Evolutionary conservation across 2,329 filamentous ascomycete genomes (phyloP).

Genomic region (Claviceps purpurea): DNA sequence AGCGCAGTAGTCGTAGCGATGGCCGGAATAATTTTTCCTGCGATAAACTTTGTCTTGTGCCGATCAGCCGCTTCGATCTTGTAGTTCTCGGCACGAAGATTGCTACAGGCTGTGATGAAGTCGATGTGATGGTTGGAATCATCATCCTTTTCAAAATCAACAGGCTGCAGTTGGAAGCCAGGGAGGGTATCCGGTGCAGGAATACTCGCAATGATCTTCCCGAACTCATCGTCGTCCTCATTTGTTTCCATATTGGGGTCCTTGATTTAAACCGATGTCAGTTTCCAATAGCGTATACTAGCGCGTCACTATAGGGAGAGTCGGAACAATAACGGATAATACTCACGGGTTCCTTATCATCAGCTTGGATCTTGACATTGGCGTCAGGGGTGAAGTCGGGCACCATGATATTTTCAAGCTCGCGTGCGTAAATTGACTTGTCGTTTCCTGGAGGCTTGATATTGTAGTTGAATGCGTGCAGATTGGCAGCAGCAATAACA

Average conservation of each 20-base stretch:
- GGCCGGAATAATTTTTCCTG: slow-evolving; percentile 96
- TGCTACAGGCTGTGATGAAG: slow-evolving; percentile 95
- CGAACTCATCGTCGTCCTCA: slow-evolving; percentile 64
- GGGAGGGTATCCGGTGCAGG: slow-evolving; percentile 69
- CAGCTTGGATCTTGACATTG: slow-evolving; percentile 90
- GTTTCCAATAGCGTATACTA: background rate
- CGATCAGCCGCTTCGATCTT: slow-evolving; percentile 85
- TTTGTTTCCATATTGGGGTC: slow-evolving; percentile 68
- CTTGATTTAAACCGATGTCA: slow-evolving; percentile 17
- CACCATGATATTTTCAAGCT: slow-evolving; percentile 85
- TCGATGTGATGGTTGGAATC: slow-evolving; percentile 97
- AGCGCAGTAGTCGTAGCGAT: slow-evolving; percentile 95
- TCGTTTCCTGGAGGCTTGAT: slow-evolving; percentile 69
- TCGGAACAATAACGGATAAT: too few relatives aligned
- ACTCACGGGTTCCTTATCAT: slow-evolving; percentile 75
- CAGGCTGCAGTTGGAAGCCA: slow-evolving; percentile 78
- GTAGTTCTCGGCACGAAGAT: slow-evolving; percentile 94
- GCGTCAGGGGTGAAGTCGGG: slow-evolving; percentile 88
- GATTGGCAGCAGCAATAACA: slow-evolving; percentile 73
- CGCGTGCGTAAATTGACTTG: slow-evolving; percentile 59
- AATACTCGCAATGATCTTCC: slow-evolving; percentile 57
- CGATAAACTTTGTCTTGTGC: slow-evolving; percentile 99
- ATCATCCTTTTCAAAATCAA: slow-evolving; percentile 98
- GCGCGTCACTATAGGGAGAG: background rate
- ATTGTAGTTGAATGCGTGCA: slow-evolving; percentile 96